Conservation (phyloP, 2,329 filamentous ascomycete genomes). For the Ophiostoma tasmaniense region DNA sequence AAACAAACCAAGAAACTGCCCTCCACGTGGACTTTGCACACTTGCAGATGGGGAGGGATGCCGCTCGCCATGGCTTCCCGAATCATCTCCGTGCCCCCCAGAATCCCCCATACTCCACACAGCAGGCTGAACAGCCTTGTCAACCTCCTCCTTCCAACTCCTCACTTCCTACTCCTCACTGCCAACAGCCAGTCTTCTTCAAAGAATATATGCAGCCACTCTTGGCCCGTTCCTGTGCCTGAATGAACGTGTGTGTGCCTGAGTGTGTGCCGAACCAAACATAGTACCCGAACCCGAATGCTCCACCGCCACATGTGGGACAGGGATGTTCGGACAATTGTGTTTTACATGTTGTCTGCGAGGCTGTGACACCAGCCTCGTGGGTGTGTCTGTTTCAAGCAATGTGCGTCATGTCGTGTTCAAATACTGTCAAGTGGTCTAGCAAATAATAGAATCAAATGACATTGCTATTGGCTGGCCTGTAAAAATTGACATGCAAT, state of each 20-base stretch:
- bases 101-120: not conserved
- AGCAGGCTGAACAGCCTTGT: constrained; percentile 1
- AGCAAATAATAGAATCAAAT: not conserved
- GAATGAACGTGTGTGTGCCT: not conserved
- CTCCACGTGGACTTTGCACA: not conserved
- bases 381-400: not conserved
- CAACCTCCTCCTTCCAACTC: not conserved
- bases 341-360: not conserved
- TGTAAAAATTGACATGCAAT: not conserved
- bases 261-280: not conserved
- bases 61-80: not conserved
- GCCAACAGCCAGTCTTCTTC: not conserved
- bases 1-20: not conserved
- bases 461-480: not conserved
- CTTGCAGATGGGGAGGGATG: not conserved
- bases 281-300: no score
- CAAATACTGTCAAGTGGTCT: not conserved
- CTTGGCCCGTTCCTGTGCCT: not conserved
- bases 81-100: not conserved
- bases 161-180: not conserved
- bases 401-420: not conserved
- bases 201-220: not conserved
- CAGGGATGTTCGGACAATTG: not conserved
- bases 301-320: constrained; percentile 1
- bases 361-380: not conserved